Evolutionary conservation across 2,329 filamentous ascomycete genomes (phyloP), one percentile per base, ranked within the genome.

Genomic region (Stachybotrys elegans): DNA sequence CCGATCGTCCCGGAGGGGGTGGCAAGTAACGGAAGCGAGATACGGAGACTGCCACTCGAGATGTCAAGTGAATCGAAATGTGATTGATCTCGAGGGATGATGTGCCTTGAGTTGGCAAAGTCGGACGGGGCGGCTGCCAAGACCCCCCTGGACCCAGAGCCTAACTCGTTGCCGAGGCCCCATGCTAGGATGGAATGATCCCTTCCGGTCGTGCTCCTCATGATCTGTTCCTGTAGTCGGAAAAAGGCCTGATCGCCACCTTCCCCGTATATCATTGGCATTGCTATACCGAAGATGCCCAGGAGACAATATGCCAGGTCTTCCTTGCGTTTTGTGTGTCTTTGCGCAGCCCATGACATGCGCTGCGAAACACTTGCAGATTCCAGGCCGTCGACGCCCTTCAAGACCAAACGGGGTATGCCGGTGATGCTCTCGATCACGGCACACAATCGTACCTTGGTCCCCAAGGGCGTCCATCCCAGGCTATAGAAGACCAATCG

Each of bases 371-470:
- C 43, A 3, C 51, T 56, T 4, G 50, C 49, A 4, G 21, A 12
- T 6, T 38, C 37, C 2, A 55, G n/a, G 1, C 39, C 17, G 1
- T 37, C 11, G 3, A 37, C n/a, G 2, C 52, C 48, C 1, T 51
- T 20, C 0, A 55, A 21, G 11, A 42, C 47, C 1, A 22, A 38
- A 11, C 34, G 43, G 0, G 50, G 48, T 11, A 68, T 61, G 1
- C 51, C 48, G 1, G 64, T 67, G 22, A 60, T 54, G 7, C 45
- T 37, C 7, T 53, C 50, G 6, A 67, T 47, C 40, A 45, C 11
- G 49, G 51, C 19, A 22, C 47, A 35, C 11, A 48, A 37, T 4
- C 27, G 32, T 3, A 20, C 16, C 36, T 48, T 47, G 0, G 42
- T 45, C 9, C 50, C 54, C 1, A 53, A 23, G 1, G 1, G 14